Conservation (phyloP, 1,139 yeast species). For the Candida sanyaensis region DNA sequence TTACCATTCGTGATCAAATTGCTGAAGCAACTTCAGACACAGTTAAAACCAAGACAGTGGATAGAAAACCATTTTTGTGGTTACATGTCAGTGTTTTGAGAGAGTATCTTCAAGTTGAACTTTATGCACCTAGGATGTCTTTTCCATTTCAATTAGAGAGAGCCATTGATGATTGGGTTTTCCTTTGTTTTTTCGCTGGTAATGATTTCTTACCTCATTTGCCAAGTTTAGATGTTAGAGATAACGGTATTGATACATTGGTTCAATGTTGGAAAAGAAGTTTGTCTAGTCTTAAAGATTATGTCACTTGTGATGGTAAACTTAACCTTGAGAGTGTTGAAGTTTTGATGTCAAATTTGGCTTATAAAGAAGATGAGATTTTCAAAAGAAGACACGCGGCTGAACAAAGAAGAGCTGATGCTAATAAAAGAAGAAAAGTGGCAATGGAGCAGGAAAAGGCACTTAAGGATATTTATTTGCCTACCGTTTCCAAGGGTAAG, state of each 20-base stretch:
- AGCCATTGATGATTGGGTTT: constrained; percentile 98
- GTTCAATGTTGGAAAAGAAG: constrained; percentile 81
- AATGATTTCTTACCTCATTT: constrained; percentile 97
- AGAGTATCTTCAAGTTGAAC: constrained; percentile 85
- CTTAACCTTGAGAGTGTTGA: constrained; percentile 79
- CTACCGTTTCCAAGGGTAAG: constrained; percentile 57
- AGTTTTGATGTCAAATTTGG: constrained; percentile 61
- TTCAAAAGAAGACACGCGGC: constrained; percentile 68
- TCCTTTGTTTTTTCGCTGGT: constrained; percentile 98
- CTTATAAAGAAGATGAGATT: constrained; percentile 77
- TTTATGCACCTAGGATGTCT: constrained; percentile 66
- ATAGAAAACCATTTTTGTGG: constrained; percentile 90
- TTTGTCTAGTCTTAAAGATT: constrained; percentile 68
- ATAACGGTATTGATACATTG: constrained; percentile 84
- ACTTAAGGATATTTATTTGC: constrained; percentile 34
- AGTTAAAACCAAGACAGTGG: constrained; percentile 64
- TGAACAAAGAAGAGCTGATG: constrained; percentile 67
- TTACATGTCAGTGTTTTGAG: constrained; percentile 84
- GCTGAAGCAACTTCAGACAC: constrained; percentile 16
- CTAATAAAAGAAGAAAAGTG: constrained; percentile 58
- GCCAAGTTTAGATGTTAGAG: constrained; percentile 93
- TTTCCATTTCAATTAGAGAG: constrained; percentile 87
- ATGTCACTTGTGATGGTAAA: constrained; percentile 86
- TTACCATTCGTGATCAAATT: constrained; percentile 53
- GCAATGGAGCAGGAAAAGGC: constrained; percentile 45